Conservation (phyloP, 75 land plant species). For the Adiantum capillusveneris region DNA sequence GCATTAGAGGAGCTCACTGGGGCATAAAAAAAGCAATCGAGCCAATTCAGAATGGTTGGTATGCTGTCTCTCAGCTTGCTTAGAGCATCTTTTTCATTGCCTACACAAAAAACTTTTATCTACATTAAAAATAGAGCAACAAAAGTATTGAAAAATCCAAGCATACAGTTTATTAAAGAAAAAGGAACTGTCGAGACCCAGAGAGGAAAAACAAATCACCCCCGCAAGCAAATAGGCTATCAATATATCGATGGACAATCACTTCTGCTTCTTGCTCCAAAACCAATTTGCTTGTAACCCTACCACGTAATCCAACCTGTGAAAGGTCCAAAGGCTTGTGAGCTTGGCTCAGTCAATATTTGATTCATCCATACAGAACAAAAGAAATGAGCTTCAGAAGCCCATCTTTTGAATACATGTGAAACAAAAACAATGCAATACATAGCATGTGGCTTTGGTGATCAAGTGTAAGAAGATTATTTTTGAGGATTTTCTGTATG, state of each 20-base stretch:
- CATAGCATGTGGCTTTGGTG: too few relatives aligned
- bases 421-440: too few relatives aligned
- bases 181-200: too few relatives aligned
- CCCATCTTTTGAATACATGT: too few relatives aligned
- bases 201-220: too few relatives aligned
- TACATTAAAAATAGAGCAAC: too few relatives aligned
- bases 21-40: conserved; percentile 17
- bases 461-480: too few relatives aligned
- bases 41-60: conserved; percentile 68
- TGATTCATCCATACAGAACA: too few relatives aligned
- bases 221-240: conserved; percentile 70
- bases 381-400: too few relatives aligned
- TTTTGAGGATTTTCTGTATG: too few relatives aligned
- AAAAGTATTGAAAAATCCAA: too few relatives aligned
- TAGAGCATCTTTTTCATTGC: conserved; percentile 47
- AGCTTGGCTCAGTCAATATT: neutral
- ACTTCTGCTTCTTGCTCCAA: conserved; percentile 48
- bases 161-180: too few relatives aligned
- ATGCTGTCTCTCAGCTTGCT: conserved; percentile 44
- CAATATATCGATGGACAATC: conserved; percentile 51
- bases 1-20: neutral
- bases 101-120: conserved; percentile 43
- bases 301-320: conserved; percentile 56
- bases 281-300: conserved; percentile 29
- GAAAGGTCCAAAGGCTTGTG: neutral